Conservation (phyloP, 768 basidiomycete genomes). For the Lactifluus piperatus region DNA sequence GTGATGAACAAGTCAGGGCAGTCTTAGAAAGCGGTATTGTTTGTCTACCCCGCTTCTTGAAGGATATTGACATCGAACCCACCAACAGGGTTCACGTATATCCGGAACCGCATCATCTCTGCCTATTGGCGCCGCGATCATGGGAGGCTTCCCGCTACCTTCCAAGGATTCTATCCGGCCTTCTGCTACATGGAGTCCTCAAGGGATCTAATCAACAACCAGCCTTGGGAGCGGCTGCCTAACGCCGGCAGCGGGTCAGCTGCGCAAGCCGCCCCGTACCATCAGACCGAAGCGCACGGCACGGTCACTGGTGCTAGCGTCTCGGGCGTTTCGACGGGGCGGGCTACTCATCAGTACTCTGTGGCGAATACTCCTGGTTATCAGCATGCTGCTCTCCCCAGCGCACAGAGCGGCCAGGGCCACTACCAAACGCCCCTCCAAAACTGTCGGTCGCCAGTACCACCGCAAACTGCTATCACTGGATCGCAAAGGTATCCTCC, state of each 20-base stretch:
- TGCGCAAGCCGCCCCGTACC: background rate
- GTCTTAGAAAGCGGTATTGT: background rate
- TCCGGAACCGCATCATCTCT: background rate
- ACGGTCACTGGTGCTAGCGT: background rate
- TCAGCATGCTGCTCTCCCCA: background rate
- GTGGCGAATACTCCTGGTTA: background rate
- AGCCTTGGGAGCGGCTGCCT: background rate
- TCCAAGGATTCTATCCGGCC: background rate
- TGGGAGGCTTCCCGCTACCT: background rate
- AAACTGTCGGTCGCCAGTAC: background rate
- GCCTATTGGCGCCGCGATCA: background rate
- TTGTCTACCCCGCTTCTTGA: background rate
- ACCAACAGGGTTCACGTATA: constrained; percentile 1
- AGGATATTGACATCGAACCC: background rate
- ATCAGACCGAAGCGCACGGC: background rate
- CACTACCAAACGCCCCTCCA: background rate
- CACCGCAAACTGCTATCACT: background rate
- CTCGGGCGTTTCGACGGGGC: background rate
- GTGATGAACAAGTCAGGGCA: background rate
- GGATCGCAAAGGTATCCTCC: background rate
- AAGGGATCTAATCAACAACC: too few species aligned
- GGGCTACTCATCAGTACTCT: background rate
- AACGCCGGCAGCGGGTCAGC: background rate
- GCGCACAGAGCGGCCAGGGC: background rate
- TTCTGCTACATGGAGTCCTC: background rate